Base-by-base conservation (phyloP, 2,329 filamentous ascomycete genomes). In the Fusarium sp. region DNA sequence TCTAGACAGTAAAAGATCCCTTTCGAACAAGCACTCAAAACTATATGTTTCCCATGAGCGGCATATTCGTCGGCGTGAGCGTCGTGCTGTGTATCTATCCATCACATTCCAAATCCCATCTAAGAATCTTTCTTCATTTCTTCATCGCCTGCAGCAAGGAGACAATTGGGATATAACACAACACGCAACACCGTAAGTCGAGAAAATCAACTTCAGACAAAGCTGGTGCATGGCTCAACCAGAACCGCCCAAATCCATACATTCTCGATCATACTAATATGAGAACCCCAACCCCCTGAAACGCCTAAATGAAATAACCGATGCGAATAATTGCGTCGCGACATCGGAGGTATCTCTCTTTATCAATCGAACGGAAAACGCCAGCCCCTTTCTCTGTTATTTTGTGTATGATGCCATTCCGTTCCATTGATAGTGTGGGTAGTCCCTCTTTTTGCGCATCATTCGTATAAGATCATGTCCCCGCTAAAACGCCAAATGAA, bases 291-390 rank as follows among this genome's bases (percentile, higher is more conserved):
- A 58, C 32, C 27, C 42, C 20, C 37, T 38, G 54, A 61, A 70
- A 68, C 60, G 53, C 60, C 64, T 14, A 55, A 60, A 60, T 45
- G 49, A 53, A 61, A 69, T 64, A 63, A 49, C 66, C 67, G 75
- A 74, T 74, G 65, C 60, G 62, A 70, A 73, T 45, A 71, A 49
- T 64, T 71, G 53, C 54, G 54, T 66, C 69, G 66, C 72, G 60
- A 68, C 53, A 70, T 77, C 70, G 58, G 68, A 75, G 75, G 70
- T 74, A 76, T 75, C 73, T 70, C 74, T 71, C 41, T 73, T 53
- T 74, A 75, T 77, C 75, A 77, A 76, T 73, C 38, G 75, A 75
- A 77, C 73, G 73, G 74, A 75, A 71, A 77, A 75, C 75, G 75
- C 75, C 70, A 65, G 66, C 64, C 62, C 59, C 73, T 48, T 74